Conservation (phyloP, 2,329 filamentous ascomycete species). For the Metarhizium rileyi region DNA sequence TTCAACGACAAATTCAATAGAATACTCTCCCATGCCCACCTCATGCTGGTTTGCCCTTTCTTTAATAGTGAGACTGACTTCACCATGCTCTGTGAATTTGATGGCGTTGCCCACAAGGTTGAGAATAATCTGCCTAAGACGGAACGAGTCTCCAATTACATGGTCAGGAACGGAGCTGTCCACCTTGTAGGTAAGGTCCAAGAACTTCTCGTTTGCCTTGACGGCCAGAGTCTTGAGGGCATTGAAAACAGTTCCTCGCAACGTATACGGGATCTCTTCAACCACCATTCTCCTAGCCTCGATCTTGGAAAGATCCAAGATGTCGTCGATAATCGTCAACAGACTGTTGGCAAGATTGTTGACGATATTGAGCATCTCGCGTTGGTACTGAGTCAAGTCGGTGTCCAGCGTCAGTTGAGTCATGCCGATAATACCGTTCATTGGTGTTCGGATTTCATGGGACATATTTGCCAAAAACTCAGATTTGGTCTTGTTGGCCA, state of each 20-base stretch:
- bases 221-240: slow-evolving; percentile 94
- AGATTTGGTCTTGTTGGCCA: slow-evolving; percentile 96
- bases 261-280: slow-evolving; percentile 92
- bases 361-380: slow-evolving; percentile 98
- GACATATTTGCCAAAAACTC: slow-evolving; percentile 99
- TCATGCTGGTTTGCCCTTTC: slow-evolving; percentile 53
- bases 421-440: slow-evolving; percentile 98
- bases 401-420: slow-evolving; percentile 93
- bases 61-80: slow-evolving; percentile 89
- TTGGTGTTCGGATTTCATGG: slow-evolving; percentile 93
- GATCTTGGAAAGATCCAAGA: slow-evolving; percentile 67
- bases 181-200: slow-evolving; percentile 88
- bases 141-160: slow-evolving; percentile 93
- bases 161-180: slow-evolving; percentile 91
- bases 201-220: slow-evolving; percentile 90
- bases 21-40: slow-evolving; percentile 65
- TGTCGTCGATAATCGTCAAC: slow-evolving; percentile 90
- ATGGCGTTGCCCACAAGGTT: slow-evolving; percentile 97
- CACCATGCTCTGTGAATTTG: slow-evolving; percentile 96
- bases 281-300: slow-evolving; percentile 97
- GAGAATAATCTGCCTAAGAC: slow-evolving; percentile 88
- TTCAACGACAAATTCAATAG: slow-evolving; percentile 89
- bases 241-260: slow-evolving; percentile 92
- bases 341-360: slow-evolving; percentile 94
- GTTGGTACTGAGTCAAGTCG: slow-evolving; percentile 85